Conservation (phyloP, 805 yeast species). For the Ogataea paraovalis region DNA sequence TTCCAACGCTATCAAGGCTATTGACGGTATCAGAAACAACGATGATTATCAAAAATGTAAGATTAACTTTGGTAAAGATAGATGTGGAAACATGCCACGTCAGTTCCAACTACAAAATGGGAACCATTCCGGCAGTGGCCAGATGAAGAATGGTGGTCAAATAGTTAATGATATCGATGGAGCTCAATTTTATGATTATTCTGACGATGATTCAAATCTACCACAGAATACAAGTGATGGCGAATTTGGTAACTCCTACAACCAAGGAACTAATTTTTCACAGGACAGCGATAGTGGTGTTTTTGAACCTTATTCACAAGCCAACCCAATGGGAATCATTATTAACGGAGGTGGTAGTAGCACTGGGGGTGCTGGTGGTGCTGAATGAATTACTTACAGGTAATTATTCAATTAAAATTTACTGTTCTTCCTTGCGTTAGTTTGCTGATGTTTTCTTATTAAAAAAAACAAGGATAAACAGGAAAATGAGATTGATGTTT, state of each 20-base stretch:
- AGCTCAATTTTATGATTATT: conserved; percentile 21
- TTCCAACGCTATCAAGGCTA: conserved; percentile 85
- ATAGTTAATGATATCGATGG: conserved; percentile 14
- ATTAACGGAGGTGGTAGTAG: not conserved
- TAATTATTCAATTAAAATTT: too few species aligned
- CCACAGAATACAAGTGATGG: conserved; percentile 2
- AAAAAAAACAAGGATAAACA: not conserved
- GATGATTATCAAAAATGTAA: conserved; percentile 66
- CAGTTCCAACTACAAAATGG: conserved; percentile 39
- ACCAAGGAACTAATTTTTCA: not conserved
- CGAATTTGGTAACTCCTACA: not conserved
- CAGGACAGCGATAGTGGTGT: conserved; percentile 13
- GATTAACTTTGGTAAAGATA: conserved; percentile 88
- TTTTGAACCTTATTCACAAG: conserved; percentile 16
- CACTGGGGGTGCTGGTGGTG: too few species aligned
- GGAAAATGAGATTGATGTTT: not conserved
- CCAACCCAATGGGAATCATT: conserved; percentile 25
- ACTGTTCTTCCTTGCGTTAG: too few species aligned
- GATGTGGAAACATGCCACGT: conserved; percentile 93
- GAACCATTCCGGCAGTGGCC: not conserved
- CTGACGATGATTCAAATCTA: conserved; percentile 13
- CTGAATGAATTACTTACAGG: too few species aligned
- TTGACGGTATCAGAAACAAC: conserved; percentile 82
- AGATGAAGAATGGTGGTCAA: conserved; percentile 6
- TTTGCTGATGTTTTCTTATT: too few species aligned